Evolutionary conservation across 495 filamentous ascomycete genomes (phyloP).

Genomic region (Bryoglossum gracile): DNA sequence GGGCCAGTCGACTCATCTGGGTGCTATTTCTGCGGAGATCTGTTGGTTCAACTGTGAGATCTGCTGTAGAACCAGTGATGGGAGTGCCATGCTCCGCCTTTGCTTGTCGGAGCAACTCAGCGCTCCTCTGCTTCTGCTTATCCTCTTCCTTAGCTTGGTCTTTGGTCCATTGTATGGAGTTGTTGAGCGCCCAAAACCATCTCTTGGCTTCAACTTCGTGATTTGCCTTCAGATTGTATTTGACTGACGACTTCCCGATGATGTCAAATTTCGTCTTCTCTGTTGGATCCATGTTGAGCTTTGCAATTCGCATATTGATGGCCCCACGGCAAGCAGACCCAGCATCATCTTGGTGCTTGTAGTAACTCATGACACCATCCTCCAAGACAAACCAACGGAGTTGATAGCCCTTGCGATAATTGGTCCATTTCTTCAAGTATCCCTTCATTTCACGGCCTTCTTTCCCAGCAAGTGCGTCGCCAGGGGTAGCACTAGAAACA

Average conservation of each 20-base stretch:
- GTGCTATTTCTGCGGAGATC: constrained; percentile 39
- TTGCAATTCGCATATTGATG: constrained; percentile 97
- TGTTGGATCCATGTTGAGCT: constrained; percentile 87
- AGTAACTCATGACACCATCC: constrained; percentile 95
- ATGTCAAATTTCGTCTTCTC: constrained; percentile 98
- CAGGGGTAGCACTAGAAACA: constrained; percentile 43
- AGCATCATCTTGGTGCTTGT: constrained; percentile 96
- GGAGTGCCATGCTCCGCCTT: constrained; percentile 49
- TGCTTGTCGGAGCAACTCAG: constrained; percentile 69
- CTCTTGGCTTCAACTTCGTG: constrained; percentile 89
- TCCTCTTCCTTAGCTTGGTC: constrained; percentile 93
- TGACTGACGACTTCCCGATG: constrained; percentile 95
- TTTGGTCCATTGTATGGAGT: constrained; percentile 96
- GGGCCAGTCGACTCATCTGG: constrained; percentile 23
- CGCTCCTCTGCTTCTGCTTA: constrained; percentile 59
- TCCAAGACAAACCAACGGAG: constrained; percentile 96
- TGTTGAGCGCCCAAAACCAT: constrained; percentile 98
- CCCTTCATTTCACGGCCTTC: constrained; percentile 96
- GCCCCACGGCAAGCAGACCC: constrained; percentile 91
- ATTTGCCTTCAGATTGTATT: constrained; percentile 94
- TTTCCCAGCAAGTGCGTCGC: constrained; percentile 66
- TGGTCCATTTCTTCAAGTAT: constrained; percentile 98
- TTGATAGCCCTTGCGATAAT: constrained; percentile 94
- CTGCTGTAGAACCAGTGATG: constrained; percentile 30
- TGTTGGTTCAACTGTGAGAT: constrained; percentile 43